Conservation (phyloP, 2,329 filamentous ascomycete genomes). For the Trichophyton simii region DNA sequence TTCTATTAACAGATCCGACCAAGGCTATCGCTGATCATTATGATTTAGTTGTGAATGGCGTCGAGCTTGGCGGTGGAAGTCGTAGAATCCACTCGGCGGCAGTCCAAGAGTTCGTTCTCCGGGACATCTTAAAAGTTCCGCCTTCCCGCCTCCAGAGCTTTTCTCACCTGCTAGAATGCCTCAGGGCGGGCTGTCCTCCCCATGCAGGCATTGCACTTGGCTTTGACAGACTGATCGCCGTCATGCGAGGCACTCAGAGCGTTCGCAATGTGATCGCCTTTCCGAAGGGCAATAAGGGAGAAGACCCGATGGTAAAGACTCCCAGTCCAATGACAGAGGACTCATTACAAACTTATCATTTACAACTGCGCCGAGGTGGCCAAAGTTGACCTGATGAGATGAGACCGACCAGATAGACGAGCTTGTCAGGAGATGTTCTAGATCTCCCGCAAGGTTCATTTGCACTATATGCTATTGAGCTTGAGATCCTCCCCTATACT, state of each 20-base stretch:
- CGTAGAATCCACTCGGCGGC: slow-evolving; percentile 76
- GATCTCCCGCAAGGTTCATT: too few relatives aligned
- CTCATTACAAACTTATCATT: slow-evolving; percentile 47
- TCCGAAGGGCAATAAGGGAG: slow-evolving; percentile 81
- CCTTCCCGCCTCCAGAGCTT: slow-evolving; percentile 65
- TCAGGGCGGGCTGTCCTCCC: slow-evolving; percentile 78
- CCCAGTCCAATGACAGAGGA: slow-evolving; percentile 56
- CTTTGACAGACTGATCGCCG: slow-evolving; percentile 72
- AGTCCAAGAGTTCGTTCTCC: slow-evolving; percentile 75
- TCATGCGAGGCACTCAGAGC: slow-evolving; percentile 63
- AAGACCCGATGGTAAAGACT: slow-evolving; percentile 70
- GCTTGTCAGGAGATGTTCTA: not conserved
- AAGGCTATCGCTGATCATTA: slow-evolving; percentile 75
- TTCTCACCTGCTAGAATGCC: slow-evolving; percentile 66
- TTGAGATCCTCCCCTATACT: too few relatives aligned
- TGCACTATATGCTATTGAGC: too few relatives aligned
- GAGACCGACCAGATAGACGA: not conserved
- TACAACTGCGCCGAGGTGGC: slow-evolving; percentile 25
- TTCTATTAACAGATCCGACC: slow-evolving; percentile 60
- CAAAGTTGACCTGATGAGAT: not conserved
- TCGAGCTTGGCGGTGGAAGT: slow-evolving; percentile 87
- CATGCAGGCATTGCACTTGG: slow-evolving; percentile 89
- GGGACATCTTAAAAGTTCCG: slow-evolving; percentile 68
- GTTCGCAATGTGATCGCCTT: slow-evolving; percentile 94
- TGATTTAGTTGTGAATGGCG: slow-evolving; percentile 88